Evolutionary conservation across 768 basidiomycete genomes (phyloP).

Genomic region (Favolaschia claudopus): DNA sequence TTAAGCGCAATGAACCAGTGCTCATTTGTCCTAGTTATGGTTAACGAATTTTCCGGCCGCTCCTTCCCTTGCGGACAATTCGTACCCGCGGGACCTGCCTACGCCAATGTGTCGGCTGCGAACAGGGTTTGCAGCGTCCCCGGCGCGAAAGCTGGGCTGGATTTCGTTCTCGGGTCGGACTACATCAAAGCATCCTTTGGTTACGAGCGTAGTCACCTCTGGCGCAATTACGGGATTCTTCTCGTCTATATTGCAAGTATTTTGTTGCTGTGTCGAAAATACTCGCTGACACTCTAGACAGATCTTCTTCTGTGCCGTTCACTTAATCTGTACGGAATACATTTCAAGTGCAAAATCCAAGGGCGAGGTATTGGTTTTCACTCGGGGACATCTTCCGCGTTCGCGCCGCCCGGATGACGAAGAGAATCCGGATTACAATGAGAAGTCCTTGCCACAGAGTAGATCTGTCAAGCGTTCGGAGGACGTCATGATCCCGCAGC

Average conservation of each 20-base stretch:
- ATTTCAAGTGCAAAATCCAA: slow-evolving; percentile 37
- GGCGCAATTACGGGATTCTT: slow-evolving; percentile 55
- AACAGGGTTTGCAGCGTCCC: slow-evolving; percentile 53
- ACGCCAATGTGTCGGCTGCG: slow-evolving; percentile 37
- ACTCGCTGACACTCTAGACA: not conserved
- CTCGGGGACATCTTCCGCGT: slow-evolving; percentile 32
- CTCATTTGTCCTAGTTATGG: slow-evolving; percentile 35
- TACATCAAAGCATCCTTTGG: slow-evolving; percentile 45
- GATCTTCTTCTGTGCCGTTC: slow-evolving; percentile 43
- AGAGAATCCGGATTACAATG: slow-evolving; percentile 41
- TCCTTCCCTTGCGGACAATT: slow-evolving; percentile 43
- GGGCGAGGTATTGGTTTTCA: slow-evolving; percentile 39
- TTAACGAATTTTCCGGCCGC: slow-evolving; percentile 57
- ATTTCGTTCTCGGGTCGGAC: slow-evolving; percentile 48
- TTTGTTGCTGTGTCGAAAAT: not conserved
- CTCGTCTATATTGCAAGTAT: slow-evolving; percentile 43
- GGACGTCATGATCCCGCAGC: slow-evolving; percentile 22
- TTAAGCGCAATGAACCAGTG: not conserved
- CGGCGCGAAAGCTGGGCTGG: slow-evolving; percentile 49
- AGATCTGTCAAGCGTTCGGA: slow-evolving; percentile 22
- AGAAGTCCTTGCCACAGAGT: slow-evolving; percentile 14
- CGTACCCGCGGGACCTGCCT: slow-evolving; percentile 42
- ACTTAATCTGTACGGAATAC: slow-evolving; percentile 46
- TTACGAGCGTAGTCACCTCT: slow-evolving; percentile 37
- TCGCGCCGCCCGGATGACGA: slow-evolving; percentile 24